Conservation (phyloP, 2,329 filamentous ascomycete species). For the Metarhizium album region DNA sequence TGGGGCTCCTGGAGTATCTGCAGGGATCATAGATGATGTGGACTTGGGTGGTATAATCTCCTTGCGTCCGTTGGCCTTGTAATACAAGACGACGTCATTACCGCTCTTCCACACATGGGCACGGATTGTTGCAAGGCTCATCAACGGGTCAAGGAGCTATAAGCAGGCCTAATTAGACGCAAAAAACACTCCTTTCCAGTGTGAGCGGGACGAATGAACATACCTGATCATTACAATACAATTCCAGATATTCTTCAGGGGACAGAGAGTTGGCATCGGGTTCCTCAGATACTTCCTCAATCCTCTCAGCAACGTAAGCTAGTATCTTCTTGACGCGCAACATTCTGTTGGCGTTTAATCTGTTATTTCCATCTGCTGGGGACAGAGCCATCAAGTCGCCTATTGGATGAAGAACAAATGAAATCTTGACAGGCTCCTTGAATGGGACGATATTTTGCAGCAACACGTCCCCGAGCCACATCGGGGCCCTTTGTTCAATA, state of each 20-base stretch:
- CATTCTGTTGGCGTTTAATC: slow-evolving; percentile 95
- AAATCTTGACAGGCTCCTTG: slow-evolving; percentile 95
- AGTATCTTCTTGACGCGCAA: slow-evolving; percentile 90
- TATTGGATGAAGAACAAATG: slow-evolving; percentile 77
- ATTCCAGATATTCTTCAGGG: slow-evolving; percentile 86
- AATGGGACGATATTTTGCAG: slow-evolving; percentile 69
- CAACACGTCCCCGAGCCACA: slow-evolving; percentile 86
- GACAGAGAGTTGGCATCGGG: slow-evolving; percentile 50
- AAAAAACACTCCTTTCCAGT: neutral
- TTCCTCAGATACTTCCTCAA: slow-evolving; percentile 59
- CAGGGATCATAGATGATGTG: slow-evolving; percentile 9
- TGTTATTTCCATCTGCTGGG: slow-evolving; percentile 69
- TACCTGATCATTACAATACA: slow-evolving; percentile 91
- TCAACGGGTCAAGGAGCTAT: slow-evolving; percentile 61
- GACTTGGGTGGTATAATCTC: slow-evolving; percentile 26
- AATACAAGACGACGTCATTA: slow-evolving; percentile 83
- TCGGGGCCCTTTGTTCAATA: slow-evolving; percentile 76
- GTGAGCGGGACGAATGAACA: slow-evolving; percentile 17
- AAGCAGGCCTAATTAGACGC: slow-evolving; percentile 6
- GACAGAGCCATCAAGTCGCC: slow-evolving; percentile 65
- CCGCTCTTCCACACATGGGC: slow-evolving; percentile 90
- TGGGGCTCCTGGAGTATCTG: slow-evolving; percentile 12
- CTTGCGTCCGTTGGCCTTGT: slow-evolving; percentile 85
- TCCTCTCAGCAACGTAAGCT: slow-evolving; percentile 81
- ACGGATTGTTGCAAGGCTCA: slow-evolving; percentile 88